Conservation (phyloP, 2,329 filamentous ascomycete genomes). For the Epichloe gansuensis region DNA sequence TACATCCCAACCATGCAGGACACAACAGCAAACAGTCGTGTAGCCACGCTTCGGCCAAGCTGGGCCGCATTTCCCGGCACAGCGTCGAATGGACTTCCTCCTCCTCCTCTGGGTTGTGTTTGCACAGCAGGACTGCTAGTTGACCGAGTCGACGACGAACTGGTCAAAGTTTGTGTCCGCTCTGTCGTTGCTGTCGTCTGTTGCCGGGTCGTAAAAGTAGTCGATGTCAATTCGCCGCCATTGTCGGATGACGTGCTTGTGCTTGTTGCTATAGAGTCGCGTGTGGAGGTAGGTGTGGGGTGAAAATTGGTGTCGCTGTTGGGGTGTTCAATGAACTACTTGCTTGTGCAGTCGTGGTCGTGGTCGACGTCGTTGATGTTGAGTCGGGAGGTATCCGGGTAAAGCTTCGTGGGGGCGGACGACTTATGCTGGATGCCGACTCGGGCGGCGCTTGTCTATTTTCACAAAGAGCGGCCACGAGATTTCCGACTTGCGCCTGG, state of each 20-base stretch:
- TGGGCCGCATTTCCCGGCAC: background rate
- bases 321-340: background rate
- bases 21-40: background rate
- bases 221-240: background rate
- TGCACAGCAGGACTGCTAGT: slow-evolving; percentile 3
- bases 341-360: background rate
- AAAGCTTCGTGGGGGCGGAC: background rate
- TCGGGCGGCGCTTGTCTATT: slow-evolving; percentile 6
- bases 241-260: background rate
- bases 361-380: background rate
- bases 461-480: slow-evolving; percentile 25
- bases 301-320: background rate
- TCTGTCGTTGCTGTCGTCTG: background rate
- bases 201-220: background rate
- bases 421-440: slow-evolving; percentile 1
- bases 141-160: slow-evolving; percentile 1
- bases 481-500: slow-evolving; percentile 23
- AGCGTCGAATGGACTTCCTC: slow-evolving; percentile 13
- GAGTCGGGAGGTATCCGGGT: slow-evolving; percentile 1
- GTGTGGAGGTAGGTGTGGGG: background rate
- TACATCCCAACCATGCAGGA: background rate
- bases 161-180: background rate
- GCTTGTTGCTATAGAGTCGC: background rate
- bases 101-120: slow-evolving; percentile 9
- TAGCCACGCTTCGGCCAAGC: background rate